Evolutionary conservation across 2,329 filamentous ascomycete species (phyloP), one percentile per base, ranked within the genome.

Genomic region (Pseudogymnoascus verrucosus): DNA sequence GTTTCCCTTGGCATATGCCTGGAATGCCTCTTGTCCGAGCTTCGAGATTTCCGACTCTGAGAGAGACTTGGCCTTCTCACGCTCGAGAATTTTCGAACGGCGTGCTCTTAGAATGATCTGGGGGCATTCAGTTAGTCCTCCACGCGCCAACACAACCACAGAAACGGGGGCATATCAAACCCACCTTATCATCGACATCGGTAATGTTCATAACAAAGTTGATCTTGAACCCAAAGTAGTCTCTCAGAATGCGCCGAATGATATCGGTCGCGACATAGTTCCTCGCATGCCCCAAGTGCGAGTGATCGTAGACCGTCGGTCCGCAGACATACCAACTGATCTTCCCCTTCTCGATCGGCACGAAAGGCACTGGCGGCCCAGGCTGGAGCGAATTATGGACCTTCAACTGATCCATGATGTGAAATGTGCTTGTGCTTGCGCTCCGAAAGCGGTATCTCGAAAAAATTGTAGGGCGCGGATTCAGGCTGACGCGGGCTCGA

Each of bases 71-170:
- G 90, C 89, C 76, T 87, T 86, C 65, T 89, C 85, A 74, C 90
- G 88, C 66, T 93, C 84, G 64, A 96, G 86, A 37, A 97, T 77
- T 72, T 92, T 85, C 71, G 95, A 88, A 76, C 95, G 87, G 71
- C 93, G 82, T 12, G 89, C 88, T 67, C 86, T 81, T 11, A 89
- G 74, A 67, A 90, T 89, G 71, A 90, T 90, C 80, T 86, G 66
- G 51, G 61, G 16, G 40, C 11, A 8, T 8, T 8, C 8, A 19
- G 26, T 34, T 34, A 57, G 47, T 31, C 12, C 2, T 19, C 23
- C 21, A 39, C 19, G 11, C 36, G n/a, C 62, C 66, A 64, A 68
- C 62, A 37, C 44, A 40, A 12, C 47, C 34, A 42, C 16, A 31
- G 21, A 64, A 28, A 31, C 61, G 4, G 34, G 14, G 42, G 19